Percentiles rank a stretch among this genome's conserved stretches.
Evolutionary conservation across 179 eudicot species (phyloP).

Genomic region (Dionaea muscipula): DNA sequence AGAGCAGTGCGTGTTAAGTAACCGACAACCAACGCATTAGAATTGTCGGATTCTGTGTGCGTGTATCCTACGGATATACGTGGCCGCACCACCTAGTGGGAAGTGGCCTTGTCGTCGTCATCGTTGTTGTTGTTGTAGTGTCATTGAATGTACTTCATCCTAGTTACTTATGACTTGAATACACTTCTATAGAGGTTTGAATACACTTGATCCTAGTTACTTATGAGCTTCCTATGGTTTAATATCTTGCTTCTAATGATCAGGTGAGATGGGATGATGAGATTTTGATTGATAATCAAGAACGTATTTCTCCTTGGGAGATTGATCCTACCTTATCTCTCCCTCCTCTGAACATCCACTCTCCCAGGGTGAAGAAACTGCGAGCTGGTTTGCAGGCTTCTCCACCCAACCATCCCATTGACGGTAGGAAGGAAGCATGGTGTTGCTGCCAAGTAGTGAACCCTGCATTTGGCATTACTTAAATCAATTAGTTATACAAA

Average conservation of each 20-base stretch:
- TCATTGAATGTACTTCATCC: too few species aligned
- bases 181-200: neutral
- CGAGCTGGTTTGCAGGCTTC: conserved; percentile 38
- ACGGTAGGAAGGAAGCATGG: conserved; percentile 30
- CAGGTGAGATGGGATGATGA: conserved; percentile 90
- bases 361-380: conserved; percentile 65
- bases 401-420: conserved; percentile 33
- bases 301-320: conserved; percentile 87
- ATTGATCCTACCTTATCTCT: conserved; percentile 64
- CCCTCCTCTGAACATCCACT: conserved; percentile 49
- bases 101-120: too few species aligned
- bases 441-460: too few species aligned
- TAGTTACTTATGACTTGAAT: too few species aligned
- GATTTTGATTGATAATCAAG: conserved; percentile 35
- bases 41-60: too few species aligned
- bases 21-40: too few species aligned
- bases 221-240: neutral
- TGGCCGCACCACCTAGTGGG: too few species aligned
- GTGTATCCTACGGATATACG: too few species aligned
- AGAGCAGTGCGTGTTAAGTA: too few species aligned
- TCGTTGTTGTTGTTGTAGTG: too few species aligned
- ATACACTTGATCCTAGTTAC: too few species aligned
- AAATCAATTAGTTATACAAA: neutral
- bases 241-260: neutral
- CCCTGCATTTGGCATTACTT: too few species aligned